Conservation (phyloP, 2,329 filamentous ascomycete species). For the Ceratocystis albifundus region DNA sequence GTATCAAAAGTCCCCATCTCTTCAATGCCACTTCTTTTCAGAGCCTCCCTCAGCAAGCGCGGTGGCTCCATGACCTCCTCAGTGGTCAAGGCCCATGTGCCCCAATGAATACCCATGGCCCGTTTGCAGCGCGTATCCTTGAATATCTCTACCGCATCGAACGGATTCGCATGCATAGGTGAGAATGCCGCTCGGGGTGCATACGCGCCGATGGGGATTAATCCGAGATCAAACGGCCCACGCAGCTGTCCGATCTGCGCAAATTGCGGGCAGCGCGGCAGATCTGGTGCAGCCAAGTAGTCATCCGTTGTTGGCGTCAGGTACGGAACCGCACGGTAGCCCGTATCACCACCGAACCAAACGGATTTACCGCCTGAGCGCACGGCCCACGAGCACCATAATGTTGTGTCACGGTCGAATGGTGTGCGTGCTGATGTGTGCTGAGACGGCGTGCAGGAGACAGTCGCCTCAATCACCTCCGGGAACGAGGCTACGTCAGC, state of each 20-base stretch:
- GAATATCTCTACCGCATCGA: slow-evolving; percentile 84
- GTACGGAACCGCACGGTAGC: slow-evolving; percentile 67
- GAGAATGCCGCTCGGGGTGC: slow-evolving; percentile 61
- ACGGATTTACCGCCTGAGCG: slow-evolving; percentile 63
- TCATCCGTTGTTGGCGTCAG: slow-evolving; percentile 54
- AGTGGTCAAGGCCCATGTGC: slow-evolving; percentile 72
- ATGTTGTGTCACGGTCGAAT: slow-evolving; percentile 60
- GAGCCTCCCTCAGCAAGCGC: slow-evolving; percentile 55
- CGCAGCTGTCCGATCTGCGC: slow-evolving; percentile 65
- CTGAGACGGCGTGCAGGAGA: slow-evolving; percentile 75
- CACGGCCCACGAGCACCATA: slow-evolving; percentile 84
- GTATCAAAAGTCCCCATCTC: slow-evolving; percentile 69
- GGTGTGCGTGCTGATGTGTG: slow-evolving; percentile 60
- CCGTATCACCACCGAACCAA: slow-evolving; percentile 84
- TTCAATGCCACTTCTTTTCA: slow-evolving; percentile 53
- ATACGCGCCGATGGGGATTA: slow-evolving; percentile 92
- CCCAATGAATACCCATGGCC: slow-evolving; percentile 88
- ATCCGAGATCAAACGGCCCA: slow-evolving; percentile 78
- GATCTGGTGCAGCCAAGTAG: slow-evolving; percentile 53
- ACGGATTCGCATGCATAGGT: slow-evolving; percentile 73
- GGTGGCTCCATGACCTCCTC: slow-evolving; percentile 83
- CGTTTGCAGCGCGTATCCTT: slow-evolving; percentile 63
- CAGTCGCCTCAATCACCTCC: slow-evolving; percentile 53
- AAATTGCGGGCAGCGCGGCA: slow-evolving; percentile 74
- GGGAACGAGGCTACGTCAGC: slow-evolving; percentile 26